A percentile compares a stretch with the other conserved stretches of the same genome.
Conservation (phyloP, 2,329 filamentous ascomycete species). For the Periglandula ipomoeae region DNA sequence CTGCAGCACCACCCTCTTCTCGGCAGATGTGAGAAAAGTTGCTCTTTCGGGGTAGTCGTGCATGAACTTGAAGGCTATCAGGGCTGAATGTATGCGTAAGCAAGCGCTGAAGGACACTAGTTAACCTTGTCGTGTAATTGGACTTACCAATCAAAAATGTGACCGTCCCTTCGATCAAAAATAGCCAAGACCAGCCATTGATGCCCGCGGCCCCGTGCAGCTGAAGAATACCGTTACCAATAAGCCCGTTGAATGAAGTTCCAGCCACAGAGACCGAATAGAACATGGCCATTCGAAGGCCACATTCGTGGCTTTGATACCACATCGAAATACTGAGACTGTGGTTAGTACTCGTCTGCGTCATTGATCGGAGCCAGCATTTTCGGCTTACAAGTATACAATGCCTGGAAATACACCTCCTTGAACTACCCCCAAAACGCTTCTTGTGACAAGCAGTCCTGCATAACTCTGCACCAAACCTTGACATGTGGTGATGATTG, state of each 20-base stretch:
- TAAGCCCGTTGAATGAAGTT: slow-evolving; percentile 52
- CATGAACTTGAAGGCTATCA: slow-evolving; percentile 40
- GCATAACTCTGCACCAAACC: slow-evolving; percentile 41
- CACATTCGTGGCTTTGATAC: slow-evolving; percentile 52
- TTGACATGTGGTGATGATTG: slow-evolving; percentile 34
- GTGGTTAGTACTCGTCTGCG: background rate
- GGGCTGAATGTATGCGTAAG: slow-evolving; percentile 26
- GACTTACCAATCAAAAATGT: slow-evolving; percentile 32
- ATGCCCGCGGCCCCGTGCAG: slow-evolving; percentile 43
- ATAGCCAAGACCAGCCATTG: slow-evolving; percentile 70
- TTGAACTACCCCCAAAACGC: slow-evolving; percentile 39
- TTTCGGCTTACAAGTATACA: slow-evolving; percentile 38
- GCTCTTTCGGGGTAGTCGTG: slow-evolving; percentile 49
- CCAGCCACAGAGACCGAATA: slow-evolving; percentile 47
- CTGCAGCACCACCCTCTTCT: slow-evolving; percentile 32
- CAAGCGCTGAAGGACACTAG: no score
- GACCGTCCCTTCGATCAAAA: slow-evolving; percentile 55
- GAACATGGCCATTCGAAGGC: slow-evolving; percentile 53
- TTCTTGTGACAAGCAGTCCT: slow-evolving; percentile 39
- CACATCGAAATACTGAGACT: slow-evolving; percentile 40
- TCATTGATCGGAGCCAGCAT: background rate
- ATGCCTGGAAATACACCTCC: slow-evolving; percentile 55
- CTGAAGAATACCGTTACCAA: slow-evolving; percentile 50
- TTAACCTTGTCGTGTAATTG: no score
- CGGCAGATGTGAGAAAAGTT: slow-evolving; percentile 36